A percentile compares a stretch with the other conserved stretches of the same genome.
Evolutionary conservation across 352 stramenopile genomes (phyloP).

Genomic region (Pythium rishiriense): DNA sequence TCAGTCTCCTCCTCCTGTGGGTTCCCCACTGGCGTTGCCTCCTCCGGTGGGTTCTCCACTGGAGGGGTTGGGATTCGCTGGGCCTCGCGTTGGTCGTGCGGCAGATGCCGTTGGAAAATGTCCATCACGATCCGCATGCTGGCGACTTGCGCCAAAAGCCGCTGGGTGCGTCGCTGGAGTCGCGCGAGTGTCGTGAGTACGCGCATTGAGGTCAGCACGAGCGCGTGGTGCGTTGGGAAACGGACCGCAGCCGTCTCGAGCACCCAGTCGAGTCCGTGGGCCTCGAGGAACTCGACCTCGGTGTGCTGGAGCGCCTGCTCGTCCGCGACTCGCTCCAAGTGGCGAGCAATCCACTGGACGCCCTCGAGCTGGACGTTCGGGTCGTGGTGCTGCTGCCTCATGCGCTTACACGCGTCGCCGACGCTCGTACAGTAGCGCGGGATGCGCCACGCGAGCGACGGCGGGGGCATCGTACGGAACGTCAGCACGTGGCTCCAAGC

Average conservation of each 20-base stretch:
- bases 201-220: conserved; percentile 6
- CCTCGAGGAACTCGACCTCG: conserved; percentile 28
- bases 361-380: conserved; percentile 32
- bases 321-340: conserved; percentile 31
- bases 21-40: neutral
- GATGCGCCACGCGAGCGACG: conserved; percentile 61
- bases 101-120: conserved; percentile 19
- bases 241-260: neutral
- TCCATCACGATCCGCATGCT: conserved; percentile 4
- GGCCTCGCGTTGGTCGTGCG: neutral
- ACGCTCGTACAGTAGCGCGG: conserved; percentile 44
- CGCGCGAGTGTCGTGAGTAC: conserved; percentile 5
- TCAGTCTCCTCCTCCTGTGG: neutral
- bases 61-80: too few relatives aligned
- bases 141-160: conserved; percentile 12
- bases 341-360: conserved; percentile 54
- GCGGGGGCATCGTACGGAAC: conserved; percentile 48
- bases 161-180: conserved; percentile 7
- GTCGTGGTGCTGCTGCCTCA: conserved; percentile 35
- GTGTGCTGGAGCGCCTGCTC: conserved; percentile 2
- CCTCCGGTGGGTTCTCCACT: neutral
- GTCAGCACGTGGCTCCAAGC: conserved; percentile 49
- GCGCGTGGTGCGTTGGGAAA: neutral
- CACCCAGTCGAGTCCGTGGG: conserved; percentile 6
- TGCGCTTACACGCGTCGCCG: conserved; percentile 42